Conservation (phyloP, 805 yeast genomes). For the Pichia scutulata region DNA sequence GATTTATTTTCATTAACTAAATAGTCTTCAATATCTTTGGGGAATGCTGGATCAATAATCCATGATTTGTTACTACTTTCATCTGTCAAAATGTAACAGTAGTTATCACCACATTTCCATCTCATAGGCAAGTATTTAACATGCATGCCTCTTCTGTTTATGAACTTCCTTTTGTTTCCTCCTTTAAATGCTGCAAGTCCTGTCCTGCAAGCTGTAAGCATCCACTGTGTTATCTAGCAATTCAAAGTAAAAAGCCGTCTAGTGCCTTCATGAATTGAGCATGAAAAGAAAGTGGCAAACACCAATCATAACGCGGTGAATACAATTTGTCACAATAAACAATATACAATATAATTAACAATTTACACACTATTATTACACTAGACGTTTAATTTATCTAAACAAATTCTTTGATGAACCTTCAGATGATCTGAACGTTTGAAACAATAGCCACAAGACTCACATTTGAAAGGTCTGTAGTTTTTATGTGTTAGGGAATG, state of each 20-base stretch:
- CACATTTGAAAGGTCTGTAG: slow-evolving; percentile 22
- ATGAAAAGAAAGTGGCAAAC: not conserved
- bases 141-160: slow-evolving; percentile 55
- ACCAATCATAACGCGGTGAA: slow-evolving; percentile 4
- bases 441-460: slow-evolving; percentile 22
- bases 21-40: slow-evolving; percentile 53
- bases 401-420: slow-evolving; percentile 15
- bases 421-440: slow-evolving; percentile 24
- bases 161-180: not conserved
- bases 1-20: slow-evolving; percentile 27
- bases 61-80: slow-evolving; percentile 59
- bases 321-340: not conserved
- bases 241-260: not conserved
- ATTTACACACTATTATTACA: not conserved
- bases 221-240: not conserved
- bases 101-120: slow-evolving; percentile 92
- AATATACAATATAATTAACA: not conserved
- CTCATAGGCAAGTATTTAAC: slow-evolving; percentile 81
- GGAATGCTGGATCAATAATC: slow-evolving; percentile 90
- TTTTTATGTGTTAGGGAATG: slow-evolving; percentile 23
- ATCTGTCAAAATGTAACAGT: slow-evolving; percentile 73
- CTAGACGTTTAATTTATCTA: not conserved
- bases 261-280: not conserved
- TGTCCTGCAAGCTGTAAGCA: not conserved
- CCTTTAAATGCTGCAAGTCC: not conserved